Conservation (phyloP, 75 land plant species). For the Cupressus sempervirens region DNA sequence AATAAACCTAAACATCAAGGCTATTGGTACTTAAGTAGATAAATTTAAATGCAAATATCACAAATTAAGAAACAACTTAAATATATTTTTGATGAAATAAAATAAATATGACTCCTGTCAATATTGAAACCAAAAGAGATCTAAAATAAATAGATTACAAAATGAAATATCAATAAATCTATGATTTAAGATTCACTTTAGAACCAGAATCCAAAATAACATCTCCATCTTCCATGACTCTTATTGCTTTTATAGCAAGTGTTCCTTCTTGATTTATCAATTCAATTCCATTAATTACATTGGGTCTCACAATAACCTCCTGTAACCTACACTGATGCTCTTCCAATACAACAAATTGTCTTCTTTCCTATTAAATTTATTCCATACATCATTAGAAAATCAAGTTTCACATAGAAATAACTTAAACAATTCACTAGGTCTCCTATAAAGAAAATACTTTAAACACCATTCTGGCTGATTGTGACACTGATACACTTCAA, state of each 20-base stretch:
- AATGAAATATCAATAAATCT: too few species aligned
- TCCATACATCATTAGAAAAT: background rate
- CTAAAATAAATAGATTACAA: too few species aligned
- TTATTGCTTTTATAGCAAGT: slow-evolving; percentile 85
- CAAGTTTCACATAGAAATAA: background rate
- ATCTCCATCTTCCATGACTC: slow-evolving; percentile 96
- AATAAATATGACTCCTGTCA: too few species aligned
- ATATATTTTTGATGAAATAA: slow-evolving; percentile 46
- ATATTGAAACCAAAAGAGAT: too few species aligned
- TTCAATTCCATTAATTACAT: slow-evolving; percentile 58
- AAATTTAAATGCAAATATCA: background rate
- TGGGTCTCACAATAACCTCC: slow-evolving; percentile 53
- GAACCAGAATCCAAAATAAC: slow-evolving; percentile 87
- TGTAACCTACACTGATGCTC: slow-evolving; percentile 75
- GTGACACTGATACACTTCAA: background rate
- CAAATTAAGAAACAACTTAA: background rate
- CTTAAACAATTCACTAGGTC: background rate
- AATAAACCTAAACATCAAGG: slow-evolving; percentile 62
- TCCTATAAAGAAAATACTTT: background rate
- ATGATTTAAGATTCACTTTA: too few species aligned
- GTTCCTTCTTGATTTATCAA: slow-evolving; percentile 47
- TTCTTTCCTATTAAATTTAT: slow-evolving; percentile 47
- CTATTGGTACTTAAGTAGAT: background rate
- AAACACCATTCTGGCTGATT: background rate
- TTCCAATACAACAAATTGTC: slow-evolving; percentile 62